These are phyloP conservation scores for Colletotrichum destructivum DNA, from an alignment of 2,329 filamentous ascomycete species.

Conservation along the genomic window DNA sequence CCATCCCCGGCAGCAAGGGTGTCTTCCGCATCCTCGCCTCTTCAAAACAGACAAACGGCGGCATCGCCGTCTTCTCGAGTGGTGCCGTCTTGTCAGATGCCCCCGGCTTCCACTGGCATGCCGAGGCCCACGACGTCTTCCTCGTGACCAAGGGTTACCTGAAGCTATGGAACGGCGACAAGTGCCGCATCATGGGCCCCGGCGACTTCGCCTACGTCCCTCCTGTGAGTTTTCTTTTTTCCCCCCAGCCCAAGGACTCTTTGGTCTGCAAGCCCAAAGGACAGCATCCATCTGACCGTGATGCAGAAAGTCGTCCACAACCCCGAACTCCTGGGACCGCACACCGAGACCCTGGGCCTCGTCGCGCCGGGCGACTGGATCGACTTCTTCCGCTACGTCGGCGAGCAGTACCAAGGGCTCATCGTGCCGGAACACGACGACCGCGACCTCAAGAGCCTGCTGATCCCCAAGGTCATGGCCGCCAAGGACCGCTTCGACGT, in stretches of 20 bases:
- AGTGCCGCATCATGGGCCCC: constrained; percentile 66
- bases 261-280: neutral
- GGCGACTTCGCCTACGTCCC: constrained; percentile 73
- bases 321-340: constrained; percentile 67
- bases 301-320: constrained; percentile 66
- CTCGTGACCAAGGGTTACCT: constrained; percentile 68
- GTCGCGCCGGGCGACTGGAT: constrained; percentile 72
- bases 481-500: constrained; percentile 71
- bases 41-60: constrained; percentile 64
- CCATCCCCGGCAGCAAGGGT: constrained; percentile 67
- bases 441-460: constrained; percentile 63
- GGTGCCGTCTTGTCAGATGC: constrained; percentile 62
- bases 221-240: constrained; percentile 56
- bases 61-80: constrained; percentile 66
- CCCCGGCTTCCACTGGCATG: constrained; percentile 70
- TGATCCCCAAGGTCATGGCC: constrained; percentile 70
- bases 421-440: constrained; percentile 66
- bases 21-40: constrained; percentile 66
- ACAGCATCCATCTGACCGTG: neutral
- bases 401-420: constrained; percentile 65
- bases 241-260: too few relatives aligned
- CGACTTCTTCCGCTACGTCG: constrained; percentile 72
- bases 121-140: constrained; percentile 71
- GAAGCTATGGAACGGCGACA: constrained; percentile 72
- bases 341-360: constrained; percentile 68